Base-by-base conservation (phyloP, 108 stramenopile species). In the Discostella pseudostelligera region DNA sequence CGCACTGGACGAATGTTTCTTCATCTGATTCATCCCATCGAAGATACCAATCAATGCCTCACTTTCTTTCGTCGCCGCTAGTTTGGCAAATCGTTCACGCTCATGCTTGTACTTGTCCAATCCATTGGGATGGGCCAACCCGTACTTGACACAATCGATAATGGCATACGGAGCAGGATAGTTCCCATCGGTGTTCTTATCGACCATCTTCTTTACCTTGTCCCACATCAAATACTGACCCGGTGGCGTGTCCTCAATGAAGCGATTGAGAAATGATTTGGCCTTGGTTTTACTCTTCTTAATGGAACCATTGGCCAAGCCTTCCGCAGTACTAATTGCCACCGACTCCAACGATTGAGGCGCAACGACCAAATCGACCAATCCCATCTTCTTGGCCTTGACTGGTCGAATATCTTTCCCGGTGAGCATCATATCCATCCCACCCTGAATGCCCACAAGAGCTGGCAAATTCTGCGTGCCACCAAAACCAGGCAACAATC, bases 371-470 rank as follows among this genome's bases (percentile, higher is more conserved):
- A 96, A 40, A 70, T 98, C 94, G 2, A 97, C 97, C 39, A 99
- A 78, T 8, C 99, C 99, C 93, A 97, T 96, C 73, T 97, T 97
- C 78, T 96, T 96, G 43, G 99, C 99, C 83, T 97, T 91, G 80
- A 83, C 86, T 4, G 95, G 92, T 24, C 94, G 94, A 55, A 98
- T 83, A 40, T 97, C 96, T 68, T 97, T 97, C 32, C 97, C 97
- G 19, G 90, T 92, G 56, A 98, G 73, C 89, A 96, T 98, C 93
- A 96, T 96, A 74, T 98, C 97, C 90, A 98, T 87, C 8, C 95
- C 95, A 39, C 78, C 78, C 81, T 92, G 94, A 16, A 95, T 58
- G 9, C 99, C 99, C 8, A 98, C 96, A 11, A 96, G 72, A 25
- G 84, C 78, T 16, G 82, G 94, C 14, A 99, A 84, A 51, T 97